Percentiles rank a stretch among this genome's conserved stretches.
phyloP scores from a whole-genome alignment of 2,329 filamentous ascomycete species.

The Pseudodiploospora longispora region DNA sequence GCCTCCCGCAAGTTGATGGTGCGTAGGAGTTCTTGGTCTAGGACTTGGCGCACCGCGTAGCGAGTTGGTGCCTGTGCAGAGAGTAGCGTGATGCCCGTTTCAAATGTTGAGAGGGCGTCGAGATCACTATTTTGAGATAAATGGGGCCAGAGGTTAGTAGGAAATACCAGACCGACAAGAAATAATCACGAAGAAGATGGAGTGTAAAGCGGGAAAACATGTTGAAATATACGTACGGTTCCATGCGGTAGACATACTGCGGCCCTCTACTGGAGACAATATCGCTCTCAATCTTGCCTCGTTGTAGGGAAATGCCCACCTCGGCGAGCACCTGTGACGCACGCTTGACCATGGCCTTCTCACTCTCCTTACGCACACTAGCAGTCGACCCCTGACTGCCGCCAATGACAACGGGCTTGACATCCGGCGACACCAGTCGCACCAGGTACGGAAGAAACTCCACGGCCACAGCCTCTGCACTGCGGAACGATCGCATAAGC shows the following conservation, averaged over 20 bases:
- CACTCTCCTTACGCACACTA: conserved; percentile 78
- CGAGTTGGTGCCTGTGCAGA: conserved; percentile 63
- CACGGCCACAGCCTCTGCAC: conserved; percentile 64
- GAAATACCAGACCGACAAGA: background rate
- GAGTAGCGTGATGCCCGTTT: conserved; percentile 52
- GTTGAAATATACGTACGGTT: conserved; percentile 57
- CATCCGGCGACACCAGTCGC: conserved; percentile 76
- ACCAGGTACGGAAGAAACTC: conserved; percentile 81
- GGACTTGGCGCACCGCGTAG: conserved; percentile 88
- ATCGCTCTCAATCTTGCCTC: conserved; percentile 68
- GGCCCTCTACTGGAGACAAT: conserved; percentile 49
- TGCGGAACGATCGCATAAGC: conserved; percentile 70
- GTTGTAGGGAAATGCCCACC: conserved; percentile 72
- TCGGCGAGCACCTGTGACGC: conserved; percentile 79
- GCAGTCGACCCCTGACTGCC: conserved; percentile 61
- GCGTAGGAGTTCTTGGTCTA: conserved; percentile 82
- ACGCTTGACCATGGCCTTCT: conserved; percentile 71
- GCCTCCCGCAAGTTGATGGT: conserved; percentile 60
- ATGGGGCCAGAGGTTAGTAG: no score
- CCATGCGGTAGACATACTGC: conserved; percentile 86
- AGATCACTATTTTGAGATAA: conserved; percentile 42
- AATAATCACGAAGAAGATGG: conserved; percentile 7
- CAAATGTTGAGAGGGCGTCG: conserved; percentile 70
- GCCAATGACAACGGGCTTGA: conserved; percentile 82
- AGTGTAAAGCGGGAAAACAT: background rate